Evolutionary conservation across 1,284 basidiomycete genomes (phyloP).

Genomic region (Irpex lacteus): DNA sequence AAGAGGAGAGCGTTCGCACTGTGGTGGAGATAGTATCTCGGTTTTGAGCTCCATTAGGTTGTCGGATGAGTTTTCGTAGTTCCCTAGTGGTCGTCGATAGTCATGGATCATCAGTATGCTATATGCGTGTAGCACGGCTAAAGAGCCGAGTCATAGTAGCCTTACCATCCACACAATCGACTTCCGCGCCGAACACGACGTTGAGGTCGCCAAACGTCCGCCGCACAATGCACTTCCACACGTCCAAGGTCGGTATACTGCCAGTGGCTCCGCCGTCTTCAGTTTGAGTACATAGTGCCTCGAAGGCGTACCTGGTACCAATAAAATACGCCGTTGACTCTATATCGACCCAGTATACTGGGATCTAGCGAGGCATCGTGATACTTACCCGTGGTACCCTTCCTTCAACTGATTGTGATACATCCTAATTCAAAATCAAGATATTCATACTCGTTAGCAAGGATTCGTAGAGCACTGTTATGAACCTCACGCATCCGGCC

Average conservation of each 20-base stretch:
- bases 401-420: not conserved
- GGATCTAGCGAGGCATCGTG: not conserved
- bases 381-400: constrained; percentile 8
- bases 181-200: constrained; percentile 7
- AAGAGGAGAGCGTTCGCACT: no score
- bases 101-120: no score
- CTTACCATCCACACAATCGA: constrained; percentile 8
- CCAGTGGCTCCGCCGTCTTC: not conserved
- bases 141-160: not conserved
- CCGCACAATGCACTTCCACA: constrained; percentile 5
- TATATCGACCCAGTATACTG: no score
- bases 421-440: no score
- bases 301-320: constrained; percentile 11
- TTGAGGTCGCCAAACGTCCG: constrained; percentile 7
- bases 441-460: no score
- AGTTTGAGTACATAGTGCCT: constrained; percentile 2
- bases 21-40: no score
- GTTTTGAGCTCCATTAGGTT: constrained; percentile 7
- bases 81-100: not conserved
- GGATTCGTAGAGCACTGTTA: no score
- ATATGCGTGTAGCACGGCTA: no score
- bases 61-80: constrained; percentile 3
- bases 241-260: not conserved
- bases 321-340: no score
- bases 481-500: not conserved